Evolutionary conservation across 1,284 basidiomycete genomes (phyloP).

Genomic region (Ustilago vetiveriae): DNA sequence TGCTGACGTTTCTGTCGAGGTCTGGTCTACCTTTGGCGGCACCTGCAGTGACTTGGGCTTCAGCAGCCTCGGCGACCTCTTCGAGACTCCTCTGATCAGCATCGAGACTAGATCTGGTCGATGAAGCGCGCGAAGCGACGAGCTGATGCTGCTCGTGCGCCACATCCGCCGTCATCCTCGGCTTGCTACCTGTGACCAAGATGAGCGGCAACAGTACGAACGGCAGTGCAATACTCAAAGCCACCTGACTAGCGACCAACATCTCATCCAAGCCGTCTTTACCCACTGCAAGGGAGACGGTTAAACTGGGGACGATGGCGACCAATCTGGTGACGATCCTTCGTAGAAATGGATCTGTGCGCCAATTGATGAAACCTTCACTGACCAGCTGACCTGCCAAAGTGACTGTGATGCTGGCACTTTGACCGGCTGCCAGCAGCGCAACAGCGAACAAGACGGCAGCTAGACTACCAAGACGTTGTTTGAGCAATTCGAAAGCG

Average conservation of each 20-base stretch:
- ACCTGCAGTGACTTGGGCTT: neutral
- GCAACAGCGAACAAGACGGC: slow-evolving; percentile 64
- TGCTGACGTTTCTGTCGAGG: neutral
- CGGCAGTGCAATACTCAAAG: slow-evolving; percentile 85
- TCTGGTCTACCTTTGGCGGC: neutral
- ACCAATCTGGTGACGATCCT: slow-evolving; percentile 84
- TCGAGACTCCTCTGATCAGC: slow-evolving; percentile 1
- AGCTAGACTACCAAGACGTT: slow-evolving; percentile 43
- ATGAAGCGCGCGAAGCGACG: neutral
- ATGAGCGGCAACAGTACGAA: slow-evolving; percentile 68
- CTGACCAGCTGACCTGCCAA: slow-evolving; percentile 89
- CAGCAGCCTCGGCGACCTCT: neutral
- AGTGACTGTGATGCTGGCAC: slow-evolving; percentile 90
- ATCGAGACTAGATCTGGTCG: slow-evolving; percentile 14
- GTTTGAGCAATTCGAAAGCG: slow-evolving; percentile 57
- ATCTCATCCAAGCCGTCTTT: slow-evolving; percentile 80
- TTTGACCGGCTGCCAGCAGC: slow-evolving; percentile 79
- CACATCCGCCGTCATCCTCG: slow-evolving; percentile 45
- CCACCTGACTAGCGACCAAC: slow-evolving; percentile 87
- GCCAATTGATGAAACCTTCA: slow-evolving; percentile 93
- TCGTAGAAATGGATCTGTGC: slow-evolving; percentile 80
- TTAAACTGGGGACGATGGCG: slow-evolving; percentile 85
- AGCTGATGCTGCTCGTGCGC: neutral
- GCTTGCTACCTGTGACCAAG: slow-evolving; percentile 52
- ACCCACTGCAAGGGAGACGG: slow-evolving; percentile 81